Base-by-base conservation (phyloP, 768 basidiomycete species). In the Kwoniella europaea region DNA sequence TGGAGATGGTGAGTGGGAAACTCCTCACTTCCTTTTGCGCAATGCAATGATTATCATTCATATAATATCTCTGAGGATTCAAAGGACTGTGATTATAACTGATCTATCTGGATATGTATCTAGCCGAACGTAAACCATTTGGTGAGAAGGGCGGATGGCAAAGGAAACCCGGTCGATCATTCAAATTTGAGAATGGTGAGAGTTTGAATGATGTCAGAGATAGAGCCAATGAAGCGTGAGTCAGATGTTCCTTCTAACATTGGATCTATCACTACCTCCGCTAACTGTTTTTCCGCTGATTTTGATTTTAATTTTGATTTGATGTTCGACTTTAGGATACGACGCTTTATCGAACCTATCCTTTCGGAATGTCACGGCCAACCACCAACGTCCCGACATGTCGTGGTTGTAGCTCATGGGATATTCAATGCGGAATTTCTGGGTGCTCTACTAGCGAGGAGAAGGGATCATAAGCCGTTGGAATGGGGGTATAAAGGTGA, bases 321-420 rank as follows among this genome's bases (percentile, higher is more conserved):
- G 20, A 16, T 44, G 44, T 20, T 20, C 46, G 50, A 20, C 58
- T 18, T 5, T 64, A 83, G 82, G 1, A 78, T 86, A 18, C 71
- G 79, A 0, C 63, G 79, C 13, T 85, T 82, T 62, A 77, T 86
- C 68, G 76, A 84, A 65, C 85, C 84, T 2, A 74, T 79, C 58
- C 63, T 85, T 15, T 54, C 74, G 64, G 71, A 69, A 35, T 73
- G 76, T 57, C 68, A 71, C 24, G 79, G 79, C 24, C 59, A 68
- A 57, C 63, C 77, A 16, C 16, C 75, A 43, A 53, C 69, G 67
- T 64, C 75, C 46, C 55, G 74, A 73, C 79, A 80, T 80, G 59
- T 83, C 27, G 76, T 85, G 1, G 79, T 86, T 6, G 84, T 86
- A 4, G 85, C 84, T 50, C 85, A 86, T 69, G 85, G 85, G 0